Evolutionary conservation across 345 rosid species (phyloP).

Genomic region (Draba incana): DNA sequence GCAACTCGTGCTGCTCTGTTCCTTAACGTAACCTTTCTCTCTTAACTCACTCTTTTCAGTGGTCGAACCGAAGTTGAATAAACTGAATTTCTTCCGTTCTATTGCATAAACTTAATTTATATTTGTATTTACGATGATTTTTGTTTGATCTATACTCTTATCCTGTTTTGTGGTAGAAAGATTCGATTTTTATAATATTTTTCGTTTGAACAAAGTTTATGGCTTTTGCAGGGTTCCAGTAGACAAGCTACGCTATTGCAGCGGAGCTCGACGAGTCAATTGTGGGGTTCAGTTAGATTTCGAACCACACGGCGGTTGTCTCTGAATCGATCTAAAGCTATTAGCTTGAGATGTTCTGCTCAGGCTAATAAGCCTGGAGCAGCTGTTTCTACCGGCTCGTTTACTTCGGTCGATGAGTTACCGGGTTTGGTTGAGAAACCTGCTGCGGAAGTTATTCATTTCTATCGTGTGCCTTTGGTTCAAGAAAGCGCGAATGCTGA

Average conservation of each 20-base stretch:
- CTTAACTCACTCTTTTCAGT: neutral
- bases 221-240: slow-evolving; percentile 55
- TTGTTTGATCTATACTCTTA: neutral
- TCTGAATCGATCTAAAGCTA: slow-evolving; percentile 35
- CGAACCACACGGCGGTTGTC: slow-evolving; percentile 27
- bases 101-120: too few species aligned
- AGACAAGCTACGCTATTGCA: slow-evolving; percentile 60
- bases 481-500: slow-evolving; percentile 73
- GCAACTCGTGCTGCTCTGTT: slow-evolving; percentile 42
- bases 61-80: neutral
- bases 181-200: neutral
- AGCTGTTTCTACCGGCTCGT: slow-evolving; percentile 49
- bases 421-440: slow-evolving; percentile 58
- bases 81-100: neutral
- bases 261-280: slow-evolving; percentile 39
- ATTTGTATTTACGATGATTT: too few species aligned
- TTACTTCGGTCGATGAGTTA: slow-evolving; percentile 52
- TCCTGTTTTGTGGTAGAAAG: slow-evolving; percentile 16
- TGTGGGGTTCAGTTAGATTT: slow-evolving; percentile 51
- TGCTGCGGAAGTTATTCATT: slow-evolving; percentile 62
- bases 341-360: slow-evolving; percentile 57
- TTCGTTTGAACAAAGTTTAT: slow-evolving; percentile 3
- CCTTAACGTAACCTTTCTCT: slow-evolving; percentile 37
- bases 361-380: slow-evolving; percentile 54
- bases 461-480: slow-evolving; percentile 73